A percentile compares a stretch with the other conserved stretches of the same genome.
Evolutionary conservation across 345 rosid species (phyloP).

Genomic region (Gossypium anomalum): DNA sequence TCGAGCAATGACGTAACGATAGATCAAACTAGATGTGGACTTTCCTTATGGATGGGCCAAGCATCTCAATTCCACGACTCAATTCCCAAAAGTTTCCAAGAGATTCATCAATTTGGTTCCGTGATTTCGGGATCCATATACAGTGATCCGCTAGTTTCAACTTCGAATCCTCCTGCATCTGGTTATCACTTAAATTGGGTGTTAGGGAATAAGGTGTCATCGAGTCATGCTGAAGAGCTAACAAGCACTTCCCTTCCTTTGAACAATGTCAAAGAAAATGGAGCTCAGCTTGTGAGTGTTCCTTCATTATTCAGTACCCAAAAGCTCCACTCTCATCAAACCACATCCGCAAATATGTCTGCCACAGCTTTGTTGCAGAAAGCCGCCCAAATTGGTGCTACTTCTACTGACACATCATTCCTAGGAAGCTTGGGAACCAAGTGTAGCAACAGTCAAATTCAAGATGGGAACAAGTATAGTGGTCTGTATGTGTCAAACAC

Average conservation of each 20-base stretch:
- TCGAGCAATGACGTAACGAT: conserved; percentile 24
- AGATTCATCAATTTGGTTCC: conserved; percentile 33
- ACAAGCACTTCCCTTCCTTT: conserved; percentile 35
- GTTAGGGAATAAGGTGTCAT: conserved; percentile 35
- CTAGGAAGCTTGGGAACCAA: conserved; percentile 45
- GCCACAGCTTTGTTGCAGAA: conserved; percentile 93
- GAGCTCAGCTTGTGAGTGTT: conserved; percentile 41
- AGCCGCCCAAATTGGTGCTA: conserved; percentile 82
- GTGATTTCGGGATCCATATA: conserved; percentile 23
- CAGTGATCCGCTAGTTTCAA: conserved; percentile 26
- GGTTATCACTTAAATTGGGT: conserved; percentile 46
- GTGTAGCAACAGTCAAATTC: conserved; percentile 9
- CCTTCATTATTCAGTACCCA: conserved; percentile 71
- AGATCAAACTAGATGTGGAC: conserved; percentile 30
- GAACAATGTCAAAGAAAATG: conserved; percentile 30
- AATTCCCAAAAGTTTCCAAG: conserved; percentile 30
- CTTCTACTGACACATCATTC: conserved; percentile 53
- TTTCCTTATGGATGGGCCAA: conserved; percentile 45
- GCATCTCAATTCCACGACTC: conserved; percentile 30
- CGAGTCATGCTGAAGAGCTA: conserved; percentile 21
- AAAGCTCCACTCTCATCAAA: conserved; percentile 28
- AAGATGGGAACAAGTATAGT: conserved; percentile 42
- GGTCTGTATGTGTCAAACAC: conserved; percentile 43
- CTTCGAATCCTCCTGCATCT: conserved; percentile 28
- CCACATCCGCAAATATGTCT: conserved; percentile 55